Evolutionary conservation across 2,329 filamentous ascomycete species (phyloP), one percentile per base, ranked within the genome.

Genomic region (Thielaviopsis euricoi): DNA sequence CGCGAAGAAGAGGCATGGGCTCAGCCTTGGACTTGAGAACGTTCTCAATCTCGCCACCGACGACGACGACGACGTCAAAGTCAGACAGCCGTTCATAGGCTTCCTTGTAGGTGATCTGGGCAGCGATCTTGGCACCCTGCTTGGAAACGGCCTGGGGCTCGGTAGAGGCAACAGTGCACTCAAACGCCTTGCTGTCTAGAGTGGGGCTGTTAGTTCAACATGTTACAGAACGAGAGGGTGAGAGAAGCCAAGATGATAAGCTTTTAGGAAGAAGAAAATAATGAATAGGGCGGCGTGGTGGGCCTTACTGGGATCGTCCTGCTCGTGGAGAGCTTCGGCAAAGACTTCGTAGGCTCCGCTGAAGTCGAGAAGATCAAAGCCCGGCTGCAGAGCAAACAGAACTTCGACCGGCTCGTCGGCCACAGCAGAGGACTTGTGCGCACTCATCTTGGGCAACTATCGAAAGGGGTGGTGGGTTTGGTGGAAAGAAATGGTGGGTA

Each of bases 71-170:
- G 62, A 93, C 77, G 69, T 94, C 88, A 68, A 86, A 90, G 63
- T 89, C 85, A 63, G 83, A 74, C 53, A 89, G 79, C 64, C 76
- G 76, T 60, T 87, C 80, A 71, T 88, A 78, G 61, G 87, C 87
- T 67, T 91, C 86, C 67, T 86, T 85, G 76, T 80, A 89, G 68
- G 82, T 77, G 69, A 90, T 83, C 71, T 93, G 84, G 62, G 86
- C 82, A 65, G 80, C 80, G 69, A 93, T 74, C 64, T 82, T 76
- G 66, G 85, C 78, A 63, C 86, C 86, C 69, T 89, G 75, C 49
- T 72, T 68, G 25, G 78, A 80, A 55, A 81, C 66, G 51, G 80
- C 73, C 69, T 78, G 74, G 64, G 75, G 70, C 64, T 81, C 78
- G 61, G 71, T 71, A 33, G 70, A 73, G 40, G 75, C 76, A 62